Evolutionary conservation across 192 early-diverging fungal genomes (phyloP).

Genomic region (Mortierella antarctica): DNA sequence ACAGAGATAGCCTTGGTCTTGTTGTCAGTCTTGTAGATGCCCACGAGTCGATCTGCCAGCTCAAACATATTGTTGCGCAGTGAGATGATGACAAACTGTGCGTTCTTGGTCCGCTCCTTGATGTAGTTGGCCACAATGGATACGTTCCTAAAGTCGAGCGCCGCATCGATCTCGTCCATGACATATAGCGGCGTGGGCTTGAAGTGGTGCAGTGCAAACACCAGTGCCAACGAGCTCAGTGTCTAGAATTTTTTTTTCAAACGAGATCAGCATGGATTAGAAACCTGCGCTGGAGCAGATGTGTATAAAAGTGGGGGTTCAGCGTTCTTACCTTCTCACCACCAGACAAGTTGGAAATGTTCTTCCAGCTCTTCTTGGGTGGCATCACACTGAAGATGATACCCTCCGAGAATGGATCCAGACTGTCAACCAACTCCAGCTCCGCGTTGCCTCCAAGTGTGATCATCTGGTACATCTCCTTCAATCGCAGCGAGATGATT

Average conservation of each 20-base stretch:
- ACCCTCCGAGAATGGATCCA: slow-evolving; percentile 99
- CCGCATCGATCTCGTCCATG: slow-evolving; percentile 99
- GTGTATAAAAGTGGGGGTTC: neutral
- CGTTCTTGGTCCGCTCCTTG: slow-evolving; percentile 95
- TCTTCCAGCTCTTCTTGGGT: slow-evolving; percentile 99
- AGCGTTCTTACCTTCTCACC: slow-evolving; percentile 89
- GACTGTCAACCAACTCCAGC: slow-evolving; percentile 93
- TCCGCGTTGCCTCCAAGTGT: slow-evolving; percentile 98
- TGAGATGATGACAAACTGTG: slow-evolving; percentile 99
- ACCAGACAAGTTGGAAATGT: slow-evolving; percentile 98
- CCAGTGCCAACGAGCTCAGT: slow-evolving; percentile 95
- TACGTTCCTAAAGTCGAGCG: slow-evolving; percentile 98
- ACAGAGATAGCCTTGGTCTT: slow-evolving; percentile 47
- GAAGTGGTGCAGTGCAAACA: slow-evolving; percentile 99
- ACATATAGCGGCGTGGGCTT: slow-evolving; percentile 99
- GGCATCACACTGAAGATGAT: slow-evolving; percentile 99
- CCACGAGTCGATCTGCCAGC: slow-evolving; percentile 96
- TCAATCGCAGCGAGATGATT: slow-evolving; percentile 91
- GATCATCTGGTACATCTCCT: slow-evolving; percentile 99
- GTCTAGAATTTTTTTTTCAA: slow-evolving; percentile 65
- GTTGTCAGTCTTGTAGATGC: slow-evolving; percentile 98
- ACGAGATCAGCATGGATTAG: neutral
- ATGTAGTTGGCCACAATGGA: slow-evolving; percentile 99
- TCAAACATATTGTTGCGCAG: slow-evolving; percentile 99
- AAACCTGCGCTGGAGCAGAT: neutral